Evolutionary conservation across 371 early-diverging fungal species (phyloP).

Genomic region (Blakeslea trispora): DNA sequence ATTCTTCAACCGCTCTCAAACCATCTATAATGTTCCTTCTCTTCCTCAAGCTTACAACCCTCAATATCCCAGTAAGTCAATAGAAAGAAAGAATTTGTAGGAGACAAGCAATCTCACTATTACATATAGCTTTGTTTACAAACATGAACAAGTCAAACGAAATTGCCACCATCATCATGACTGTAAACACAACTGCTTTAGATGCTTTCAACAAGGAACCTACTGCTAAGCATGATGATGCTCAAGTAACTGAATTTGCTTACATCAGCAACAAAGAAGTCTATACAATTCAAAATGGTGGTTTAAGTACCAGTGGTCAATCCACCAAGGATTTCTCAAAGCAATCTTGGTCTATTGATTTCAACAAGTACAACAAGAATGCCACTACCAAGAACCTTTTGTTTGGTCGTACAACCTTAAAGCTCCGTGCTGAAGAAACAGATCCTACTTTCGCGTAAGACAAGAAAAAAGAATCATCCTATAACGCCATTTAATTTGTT

Average conservation of each 20-base stretch:
- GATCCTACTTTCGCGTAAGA: conserved; percentile 51
- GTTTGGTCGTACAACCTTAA: conserved; percentile 51
- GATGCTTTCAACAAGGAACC: conserved; percentile 37
- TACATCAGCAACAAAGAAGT: conserved; percentile 51
- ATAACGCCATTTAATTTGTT: conserved; percentile 1
- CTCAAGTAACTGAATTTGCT: conserved; percentile 30
- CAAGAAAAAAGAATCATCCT: no score
- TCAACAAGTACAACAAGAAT: conserved; percentile 45
- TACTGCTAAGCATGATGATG: conserved; percentile 29
- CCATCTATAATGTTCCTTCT: conserved; percentile 43
- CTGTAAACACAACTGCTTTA: conserved; percentile 38
- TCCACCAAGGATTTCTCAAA: conserved; percentile 58
- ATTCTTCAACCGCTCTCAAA: conserved; percentile 51
- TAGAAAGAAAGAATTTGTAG: neutral
- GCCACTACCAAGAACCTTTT: conserved; percentile 28
- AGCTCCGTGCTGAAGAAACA: conserved; percentile 54
- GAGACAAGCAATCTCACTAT: neutral
- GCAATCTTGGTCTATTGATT: conserved; percentile 56
- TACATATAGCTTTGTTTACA: conserved; percentile 26
- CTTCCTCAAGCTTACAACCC: conserved; percentile 58
- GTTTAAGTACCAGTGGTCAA: conserved; percentile 55
- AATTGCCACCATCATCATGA: conserved; percentile 54
- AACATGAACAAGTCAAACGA: conserved; percentile 42
- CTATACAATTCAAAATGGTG: conserved; percentile 41
- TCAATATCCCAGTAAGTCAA: conserved; percentile 42